phyloP scores from a whole-genome alignment of 1,284 basidiomycete genomes.

The Phenoliferia sp. region DNA sequence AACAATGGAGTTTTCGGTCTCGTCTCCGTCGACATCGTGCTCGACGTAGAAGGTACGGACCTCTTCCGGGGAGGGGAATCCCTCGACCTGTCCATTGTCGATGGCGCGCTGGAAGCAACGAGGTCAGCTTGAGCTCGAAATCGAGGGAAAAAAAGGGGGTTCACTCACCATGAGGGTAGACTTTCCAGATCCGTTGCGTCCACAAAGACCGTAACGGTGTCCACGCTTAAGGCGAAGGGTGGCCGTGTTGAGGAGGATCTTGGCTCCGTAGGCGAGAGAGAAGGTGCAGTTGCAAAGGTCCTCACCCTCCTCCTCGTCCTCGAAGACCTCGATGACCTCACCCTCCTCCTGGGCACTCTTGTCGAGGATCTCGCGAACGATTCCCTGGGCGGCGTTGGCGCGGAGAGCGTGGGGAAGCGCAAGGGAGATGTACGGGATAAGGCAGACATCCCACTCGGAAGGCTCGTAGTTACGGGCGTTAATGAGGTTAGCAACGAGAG shows the following conservation, averaged over 20 bases:
- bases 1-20: constrained; percentile 84
- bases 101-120: constrained; percentile 33
- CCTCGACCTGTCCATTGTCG: constrained; percentile 76
- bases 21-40: constrained; percentile 91
- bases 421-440: constrained; percentile 72
- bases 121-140: constrained; percentile 4
- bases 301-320: constrained; percentile 95
- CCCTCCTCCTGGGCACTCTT: constrained; percentile 75
- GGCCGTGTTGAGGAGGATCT: constrained; percentile 95
- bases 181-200: constrained; percentile 97
- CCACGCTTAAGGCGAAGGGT: constrained; percentile 95
- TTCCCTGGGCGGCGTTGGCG: constrained; percentile 60
- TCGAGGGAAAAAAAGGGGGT: constrained; percentile 52
- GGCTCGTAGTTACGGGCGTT: constrained; percentile 89
- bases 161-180: constrained; percentile 96
- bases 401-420: constrained; percentile 48
- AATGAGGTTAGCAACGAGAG: constrained; percentile 77
- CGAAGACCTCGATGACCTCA: constrained; percentile 63
- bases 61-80: constrained; percentile 91
- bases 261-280: constrained; percentile 96
- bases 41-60: constrained; percentile 99
- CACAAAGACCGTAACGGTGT: constrained; percentile 96
- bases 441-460: constrained; percentile 71
- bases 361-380: constrained; percentile 81
- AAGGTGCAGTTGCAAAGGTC: constrained; percentile 98